Conservation (phyloP, 2,329 filamentous ascomycete species). For the Colletotrichum magnum region DNA sequence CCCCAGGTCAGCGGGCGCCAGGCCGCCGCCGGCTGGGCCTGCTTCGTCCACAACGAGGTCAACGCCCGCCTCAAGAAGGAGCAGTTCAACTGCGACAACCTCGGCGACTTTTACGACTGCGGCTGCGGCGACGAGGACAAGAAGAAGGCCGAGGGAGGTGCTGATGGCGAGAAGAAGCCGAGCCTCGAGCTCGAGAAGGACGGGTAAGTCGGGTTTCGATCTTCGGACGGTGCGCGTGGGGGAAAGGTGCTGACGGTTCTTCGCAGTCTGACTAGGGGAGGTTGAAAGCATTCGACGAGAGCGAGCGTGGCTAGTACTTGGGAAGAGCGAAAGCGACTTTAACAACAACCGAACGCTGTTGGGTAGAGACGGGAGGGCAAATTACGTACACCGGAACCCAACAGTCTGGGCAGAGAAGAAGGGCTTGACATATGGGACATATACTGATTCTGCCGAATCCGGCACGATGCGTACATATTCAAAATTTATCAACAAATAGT, state of each 20-base stretch:
- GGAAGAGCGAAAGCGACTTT: neutral
- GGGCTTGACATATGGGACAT: no score
- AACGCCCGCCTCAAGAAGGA: constrained; percentile 75
- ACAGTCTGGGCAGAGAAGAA: no score
- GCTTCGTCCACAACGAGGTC: constrained; percentile 77
- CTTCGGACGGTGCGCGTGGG: no score
- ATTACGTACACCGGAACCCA: no score
- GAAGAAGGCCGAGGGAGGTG: constrained; percentile 51
- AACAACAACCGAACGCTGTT: neutral
- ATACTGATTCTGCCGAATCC: no score
- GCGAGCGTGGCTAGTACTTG: neutral
- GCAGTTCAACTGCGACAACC: constrained; percentile 75
- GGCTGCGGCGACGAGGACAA: constrained; percentile 77
- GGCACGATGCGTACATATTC: no score
- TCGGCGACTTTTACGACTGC: constrained; percentile 81
- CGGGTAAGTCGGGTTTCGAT: constrained; percentile 19
- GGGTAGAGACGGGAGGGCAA: neutral
- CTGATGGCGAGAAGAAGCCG: constrained; percentile 44
- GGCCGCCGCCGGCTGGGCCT: constrained; percentile 77
- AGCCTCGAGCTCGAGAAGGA: constrained; percentile 37
- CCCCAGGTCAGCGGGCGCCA: constrained; percentile 76
- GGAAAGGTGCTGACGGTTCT: constrained; percentile 8
- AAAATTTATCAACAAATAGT: no score
- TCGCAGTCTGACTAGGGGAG: constrained; percentile 29
- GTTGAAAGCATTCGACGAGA: neutral